Evolutionary conservation across 352 stramenopile genomes (phyloP).

Genomic region (Phytophthora tentaculata): DNA sequence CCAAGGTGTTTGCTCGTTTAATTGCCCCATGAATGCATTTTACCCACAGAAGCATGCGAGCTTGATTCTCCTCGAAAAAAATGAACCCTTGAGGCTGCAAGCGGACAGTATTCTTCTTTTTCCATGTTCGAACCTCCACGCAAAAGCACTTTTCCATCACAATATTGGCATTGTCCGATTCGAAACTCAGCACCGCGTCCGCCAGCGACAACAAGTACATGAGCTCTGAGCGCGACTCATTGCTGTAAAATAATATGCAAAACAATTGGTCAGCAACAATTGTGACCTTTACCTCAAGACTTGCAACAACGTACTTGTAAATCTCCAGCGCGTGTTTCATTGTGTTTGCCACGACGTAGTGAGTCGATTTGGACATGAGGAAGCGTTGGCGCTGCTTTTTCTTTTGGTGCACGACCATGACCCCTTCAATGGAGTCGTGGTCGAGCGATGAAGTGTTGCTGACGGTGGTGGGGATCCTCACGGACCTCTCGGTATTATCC

Average conservation of each 20-base stretch:
- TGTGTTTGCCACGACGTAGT: constrained; percentile 61
- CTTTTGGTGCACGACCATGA: constrained; percentile 74
- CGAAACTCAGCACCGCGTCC: constrained; percentile 62
- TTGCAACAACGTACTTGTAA: constrained; percentile 51
- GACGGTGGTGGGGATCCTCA: constrained; percentile 19
- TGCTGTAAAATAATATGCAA: constrained; percentile 31
- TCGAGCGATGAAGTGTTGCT: constrained; percentile 44
- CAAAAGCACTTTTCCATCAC: constrained; percentile 83
- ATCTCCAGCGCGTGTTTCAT: constrained; percentile 64
- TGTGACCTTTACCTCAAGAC: not conserved
- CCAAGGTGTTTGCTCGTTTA: constrained; percentile 47
- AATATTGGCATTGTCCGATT: constrained; percentile 71
- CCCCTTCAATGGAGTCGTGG: constrained; percentile 50
- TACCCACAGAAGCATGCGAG: constrained; percentile 74
- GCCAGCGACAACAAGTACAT: constrained; percentile 72
- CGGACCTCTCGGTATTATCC: not conserved
- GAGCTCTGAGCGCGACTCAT: constrained; percentile 53
- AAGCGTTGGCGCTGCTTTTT: constrained; percentile 66
- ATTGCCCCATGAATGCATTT: constrained; percentile 81
- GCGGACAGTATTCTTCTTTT: constrained; percentile 67
- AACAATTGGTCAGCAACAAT: not conserved
- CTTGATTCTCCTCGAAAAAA: constrained; percentile 77
- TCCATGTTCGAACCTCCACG: constrained; percentile 73
- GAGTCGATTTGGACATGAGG: constrained; percentile 43
- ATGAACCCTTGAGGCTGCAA: constrained; percentile 70